Evolutionary conservation across 768 basidiomycete genomes (phyloP).

Genomic region (Lactarius hatsudake): DNA sequence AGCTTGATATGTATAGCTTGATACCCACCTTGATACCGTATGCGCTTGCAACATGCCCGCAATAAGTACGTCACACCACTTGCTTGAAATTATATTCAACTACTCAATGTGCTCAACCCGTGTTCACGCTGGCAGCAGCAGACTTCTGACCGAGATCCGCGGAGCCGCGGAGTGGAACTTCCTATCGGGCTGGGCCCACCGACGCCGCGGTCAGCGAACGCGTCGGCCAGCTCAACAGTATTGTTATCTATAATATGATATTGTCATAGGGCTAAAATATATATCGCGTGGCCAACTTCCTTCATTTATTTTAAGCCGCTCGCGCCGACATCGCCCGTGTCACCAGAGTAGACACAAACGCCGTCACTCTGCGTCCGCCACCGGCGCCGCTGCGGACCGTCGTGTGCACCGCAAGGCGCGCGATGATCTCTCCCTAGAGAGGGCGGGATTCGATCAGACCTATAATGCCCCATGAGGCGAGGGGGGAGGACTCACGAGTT

Average conservation of each 20-base stretch:
- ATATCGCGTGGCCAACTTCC: neutral
- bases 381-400: conserved; percentile 30
- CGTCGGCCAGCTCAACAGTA: neutral
- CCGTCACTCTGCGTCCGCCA: neutral
- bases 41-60: neutral
- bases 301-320: neutral
- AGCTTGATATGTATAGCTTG: neutral
- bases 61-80: neutral
- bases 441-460: neutral
- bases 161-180: neutral
- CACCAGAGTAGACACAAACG: neutral
- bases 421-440: conserved; percentile 73
- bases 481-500: conserved; percentile 51
- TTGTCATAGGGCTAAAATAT: neutral
- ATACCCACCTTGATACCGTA: neutral
- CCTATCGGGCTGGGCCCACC: too few relatives aligned
- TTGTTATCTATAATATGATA: neutral
- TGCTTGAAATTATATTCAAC: neutral
- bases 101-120: neutral
- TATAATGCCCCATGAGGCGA: too few relatives aligned
- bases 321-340: neutral
- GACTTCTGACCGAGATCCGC: neutral
- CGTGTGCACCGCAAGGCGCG: conserved; percentile 70
- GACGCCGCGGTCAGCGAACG: too few relatives aligned
- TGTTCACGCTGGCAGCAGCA: neutral